Base-by-base conservation (phyloP, 2,329 filamentous ascomycete genomes). In the Hypoxylon sp. region DNA sequence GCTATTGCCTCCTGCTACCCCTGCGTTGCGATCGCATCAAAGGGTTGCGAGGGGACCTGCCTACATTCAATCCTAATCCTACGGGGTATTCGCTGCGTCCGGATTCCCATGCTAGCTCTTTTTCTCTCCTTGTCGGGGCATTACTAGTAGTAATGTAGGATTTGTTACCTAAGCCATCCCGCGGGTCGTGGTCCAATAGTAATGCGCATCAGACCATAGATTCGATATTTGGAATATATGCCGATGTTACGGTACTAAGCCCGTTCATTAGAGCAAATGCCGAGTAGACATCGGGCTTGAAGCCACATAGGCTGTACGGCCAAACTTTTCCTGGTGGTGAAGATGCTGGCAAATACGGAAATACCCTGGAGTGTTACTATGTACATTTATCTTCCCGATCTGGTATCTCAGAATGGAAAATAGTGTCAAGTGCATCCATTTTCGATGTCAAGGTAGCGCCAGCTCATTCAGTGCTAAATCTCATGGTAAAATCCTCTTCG, bases 361-460 rank as follows among this genome's bases (percentile, higher is more conserved):
- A 32, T 34, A 13, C 32, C 13, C 32, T 57, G 44, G 47, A 44
- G 30, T 30, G 52, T 19, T 28, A 17, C 37, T 53, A 34, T 56
- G 37, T 43, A 37, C 47, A 34, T 49, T 50, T 47, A 39, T 48
- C 53, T 41, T 10, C 53, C 30, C 15, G 26, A 44, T 58, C 48
- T 22, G 48, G 59, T 34, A 55, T 55, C 30, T 50, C 39, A 50
- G 44, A 17, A 41, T 32, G 32, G 22, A 3, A 3, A 4, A 19
- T 26, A 41, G 30, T 20, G 48, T 51, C 26, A 13, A 39, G 6
- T 10, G 48, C 55, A 55, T 56, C 57, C 60, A 61, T 47, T 61
- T 64, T 52, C 30, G 50, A 61, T 62, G 56, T 53, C 46, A 59
- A 24, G 30, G 46, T 58, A 64, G 56, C 46, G 41, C 49, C 39